Evolutionary conservation across 345 rosid species (phyloP), one percentile per base, ranked within the genome.

Genomic region (Geranium brycei): DNA sequence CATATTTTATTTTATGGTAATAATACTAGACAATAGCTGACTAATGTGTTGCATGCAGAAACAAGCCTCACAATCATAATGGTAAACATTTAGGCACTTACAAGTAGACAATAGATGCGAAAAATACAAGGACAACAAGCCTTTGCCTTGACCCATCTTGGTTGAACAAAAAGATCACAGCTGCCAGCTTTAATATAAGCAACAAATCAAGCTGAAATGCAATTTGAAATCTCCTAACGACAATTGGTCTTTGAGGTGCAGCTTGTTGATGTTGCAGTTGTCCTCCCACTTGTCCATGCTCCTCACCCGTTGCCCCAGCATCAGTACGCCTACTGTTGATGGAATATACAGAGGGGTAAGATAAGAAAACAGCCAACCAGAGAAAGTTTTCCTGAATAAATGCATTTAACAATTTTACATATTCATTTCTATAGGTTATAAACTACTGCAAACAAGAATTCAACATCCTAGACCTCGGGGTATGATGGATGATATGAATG

Each of bases 111-210:
- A 91, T 76, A 35, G 83, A 85, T 41, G 99, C 99, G 17, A 87
- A 82, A 71, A 95, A 70, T 70, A 95, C 89, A 19, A 95, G 95
- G 72, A 83, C 86, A 64, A 83, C 78, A 4, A 91, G 87, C 78
- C 96, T 84, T 75, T 85, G 93, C 70, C 96, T 88, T 0, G 99
- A 95, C 66, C 99, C 99, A 74, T 91, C 99, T 85, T 88, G 99
- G 83, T 88, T 85, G 85, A 95, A 84, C 80, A 95, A 58, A 81
- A 91, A 95, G 69, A 95, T 87, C 35, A 88, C 95, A 41, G 90
- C 96, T 51, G 86, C 97, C 68, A 95, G 88, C 86, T 95, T 95
- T 60, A 95, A 71, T 57, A 95, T 85, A 51, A 91, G 97, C 65
- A 88, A 77, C 68, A 88, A 81, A 73, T 95, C 99, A 11, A 95